Base-by-base conservation (phyloP, 1,139 yeast genomes). In the Blastobotrys petasosporus region DNA sequence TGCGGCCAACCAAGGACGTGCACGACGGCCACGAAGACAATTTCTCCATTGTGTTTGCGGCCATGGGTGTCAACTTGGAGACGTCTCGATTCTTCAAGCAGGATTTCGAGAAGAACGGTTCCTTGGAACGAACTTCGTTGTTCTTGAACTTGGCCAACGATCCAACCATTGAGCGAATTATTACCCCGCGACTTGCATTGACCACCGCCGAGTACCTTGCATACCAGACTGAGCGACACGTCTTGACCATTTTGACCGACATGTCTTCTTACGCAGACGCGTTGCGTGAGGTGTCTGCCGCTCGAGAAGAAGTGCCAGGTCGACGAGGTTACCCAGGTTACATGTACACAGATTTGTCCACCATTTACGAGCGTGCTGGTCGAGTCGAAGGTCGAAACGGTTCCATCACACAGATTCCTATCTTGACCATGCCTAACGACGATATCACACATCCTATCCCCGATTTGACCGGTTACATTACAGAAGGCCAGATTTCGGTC, bases 241-340 rank as follows among this genome's bases (percentile, higher is more conserved):
- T 92, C 45, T 81, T 92, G 71, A 94, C 97, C 48, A 92, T 92
- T 63, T 79, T 92, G 65, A 94, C 99, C 48, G 99, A 92, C 74
- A 92, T 92, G 99, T 87, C 97, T 23, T 92, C 98, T 13, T 92
- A 92, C 68, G 99, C 99, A 34, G 99, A 92, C 70, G 99, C 99
- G 36, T 77, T 92, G 66, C 90, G 99, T 81, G 99, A 92, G 75
- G 98, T 92, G 46, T 88, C 97, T 51, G 98, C 99, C 52, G 99
- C 99, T 44, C 86, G 99, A 78, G 99, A 92, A 74, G 99, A 92
- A 74, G 99, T 92, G 41, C 99, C 99, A 64, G 99, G 99, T 77
- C 88, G 99, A 80, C 88, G 99, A 82, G 99, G 99, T 76, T 92
- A 92, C 72, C 99, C 99, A 54, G 99, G 99, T 85, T 92, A 92